Percentiles rank a stretch among this genome's conserved stretches.
phyloP scores from a whole-genome alignment of 371 early-diverging fungal genomes.

The Mucor indicus region DNA sequence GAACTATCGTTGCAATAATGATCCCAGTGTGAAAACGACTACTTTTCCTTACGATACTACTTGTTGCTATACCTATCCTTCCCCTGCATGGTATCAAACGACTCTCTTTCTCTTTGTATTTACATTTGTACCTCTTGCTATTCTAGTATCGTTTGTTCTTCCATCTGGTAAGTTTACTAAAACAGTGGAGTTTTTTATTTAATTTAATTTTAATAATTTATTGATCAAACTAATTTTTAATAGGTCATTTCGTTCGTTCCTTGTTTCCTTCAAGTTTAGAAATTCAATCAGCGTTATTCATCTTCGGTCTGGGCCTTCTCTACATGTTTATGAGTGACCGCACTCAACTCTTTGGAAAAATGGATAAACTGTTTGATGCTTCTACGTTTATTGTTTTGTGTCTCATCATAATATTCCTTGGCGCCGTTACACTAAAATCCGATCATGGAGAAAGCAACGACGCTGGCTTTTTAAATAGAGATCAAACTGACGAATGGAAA shows the following conservation, averaged over 20 bases:
- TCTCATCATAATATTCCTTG: conserved; percentile 36
- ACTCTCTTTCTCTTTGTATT: conserved; percentile 39
- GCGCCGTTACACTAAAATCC: conserved; percentile 44
- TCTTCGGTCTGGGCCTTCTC: conserved; percentile 52
- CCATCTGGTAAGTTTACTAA: conserved; percentile 20
- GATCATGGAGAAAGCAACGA: conserved; percentile 43
- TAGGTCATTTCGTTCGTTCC: too few species aligned
- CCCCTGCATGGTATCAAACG: conserved; percentile 44
- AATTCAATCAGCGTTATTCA: conserved; percentile 26
- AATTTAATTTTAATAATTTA: not conserved
- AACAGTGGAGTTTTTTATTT: too few species aligned
- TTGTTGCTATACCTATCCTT: conserved; percentile 62
- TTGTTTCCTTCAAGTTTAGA: not conserved
- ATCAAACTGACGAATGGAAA: conserved; percentile 84
- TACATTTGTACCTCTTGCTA: conserved; percentile 40
- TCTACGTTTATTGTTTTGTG: conserved; percentile 43
- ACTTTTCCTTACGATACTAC: conserved; percentile 49
- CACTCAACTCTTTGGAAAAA: conserved; percentile 64
- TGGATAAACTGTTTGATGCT: conserved; percentile 54
- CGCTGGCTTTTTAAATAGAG: conserved; percentile 61
- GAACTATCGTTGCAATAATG: conserved; percentile 62
- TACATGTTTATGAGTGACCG: conserved; percentile 69
- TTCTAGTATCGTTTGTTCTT: conserved; percentile 14
- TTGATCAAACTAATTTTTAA: too few species aligned
- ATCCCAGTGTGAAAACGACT: not conserved